phyloP scores from a whole-genome alignment of 2,329 filamentous ascomycete species.

The Zymoseptoria pseudotritici region DNA sequence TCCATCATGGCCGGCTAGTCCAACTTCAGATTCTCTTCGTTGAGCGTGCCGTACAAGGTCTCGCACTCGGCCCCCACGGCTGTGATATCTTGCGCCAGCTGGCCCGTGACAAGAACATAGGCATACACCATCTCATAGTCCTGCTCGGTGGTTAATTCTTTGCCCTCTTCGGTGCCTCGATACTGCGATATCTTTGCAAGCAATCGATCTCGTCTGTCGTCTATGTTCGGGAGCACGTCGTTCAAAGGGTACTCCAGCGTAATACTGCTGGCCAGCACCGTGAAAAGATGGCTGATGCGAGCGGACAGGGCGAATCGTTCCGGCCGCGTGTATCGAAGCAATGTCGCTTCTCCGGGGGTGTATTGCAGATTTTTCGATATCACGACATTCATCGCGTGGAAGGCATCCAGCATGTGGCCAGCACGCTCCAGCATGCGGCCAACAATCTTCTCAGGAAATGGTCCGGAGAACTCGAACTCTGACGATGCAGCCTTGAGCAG shows the following conservation, averaged over 20 bases:
- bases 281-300: slow-evolving; percentile 80
- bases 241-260: slow-evolving; percentile 92
- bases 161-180: slow-evolving; percentile 56
- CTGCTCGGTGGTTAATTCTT: slow-evolving; percentile 53
- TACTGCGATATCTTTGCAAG: slow-evolving; percentile 85
- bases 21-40: slow-evolving; percentile 55
- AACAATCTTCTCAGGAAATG: slow-evolving; percentile 71
- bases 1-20: slow-evolving; percentile 28
- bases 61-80: slow-evolving; percentile 33
- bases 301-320: slow-evolving; percentile 77
- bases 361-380: slow-evolving; percentile 71
- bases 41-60: slow-evolving; percentile 52
- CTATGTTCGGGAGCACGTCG: slow-evolving; percentile 77
- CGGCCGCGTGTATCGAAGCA: slow-evolving; percentile 68
- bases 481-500: slow-evolving; percentile 66
- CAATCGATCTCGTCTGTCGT: slow-evolving; percentile 70
- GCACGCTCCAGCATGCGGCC: slow-evolving; percentile 71
- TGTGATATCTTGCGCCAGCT: slow-evolving; percentile 27
- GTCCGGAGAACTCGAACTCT: slow-evolving; percentile 82
- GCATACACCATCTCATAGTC: slow-evolving; percentile 92
- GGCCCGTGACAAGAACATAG: slow-evolving; percentile 62
- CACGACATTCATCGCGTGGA: slow-evolving; percentile 93
- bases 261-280: slow-evolving; percentile 82
- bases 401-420: slow-evolving; percentile 78
- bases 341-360: slow-evolving; percentile 70